phyloP scores from a whole-genome alignment of 441 rosid genomes.

The Euphorbia schlechtendalii region DNA sequence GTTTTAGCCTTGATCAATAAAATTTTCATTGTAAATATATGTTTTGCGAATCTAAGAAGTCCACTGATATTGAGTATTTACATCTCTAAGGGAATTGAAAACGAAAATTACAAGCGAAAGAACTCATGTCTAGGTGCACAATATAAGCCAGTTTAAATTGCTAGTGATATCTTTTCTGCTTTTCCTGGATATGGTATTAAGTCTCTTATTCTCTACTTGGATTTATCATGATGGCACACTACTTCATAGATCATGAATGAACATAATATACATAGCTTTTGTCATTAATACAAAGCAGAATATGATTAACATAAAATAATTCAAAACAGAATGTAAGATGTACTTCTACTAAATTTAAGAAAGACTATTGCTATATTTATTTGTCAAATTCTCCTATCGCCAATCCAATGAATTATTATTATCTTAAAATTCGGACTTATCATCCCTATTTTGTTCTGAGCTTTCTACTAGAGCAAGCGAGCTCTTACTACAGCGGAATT shows the following conservation, averaged over 20 bases:
- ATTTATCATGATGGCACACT: neutral
- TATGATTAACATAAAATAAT: too few relatives aligned
- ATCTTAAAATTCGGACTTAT: conserved; percentile 47
- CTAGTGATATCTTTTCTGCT: too few relatives aligned
- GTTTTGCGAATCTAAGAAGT: neutral
- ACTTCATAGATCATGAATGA: neutral
- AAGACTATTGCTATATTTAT: neutral
- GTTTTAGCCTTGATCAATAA: conserved; percentile 6
- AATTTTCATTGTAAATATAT: neutral
- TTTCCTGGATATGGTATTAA: too few relatives aligned
- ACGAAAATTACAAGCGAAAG: too few relatives aligned
- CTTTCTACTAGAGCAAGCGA: conserved; percentile 53
- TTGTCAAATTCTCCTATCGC: neutral
- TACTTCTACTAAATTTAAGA: neutral
- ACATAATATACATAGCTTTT: too few relatives aligned
- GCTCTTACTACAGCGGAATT: conserved; percentile 49
- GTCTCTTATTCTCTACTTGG: too few relatives aligned
- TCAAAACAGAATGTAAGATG: neutral
- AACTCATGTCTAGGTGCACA: too few relatives aligned
- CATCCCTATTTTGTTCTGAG: conserved; percentile 69
- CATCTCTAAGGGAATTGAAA: neutral
- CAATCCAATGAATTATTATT: neutral
- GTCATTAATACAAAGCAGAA: neutral
- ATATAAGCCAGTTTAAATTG: too few relatives aligned
- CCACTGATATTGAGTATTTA: neutral